Conservation (phyloP, 257 asterid species). For the Gentiana macrophylla region DNA sequence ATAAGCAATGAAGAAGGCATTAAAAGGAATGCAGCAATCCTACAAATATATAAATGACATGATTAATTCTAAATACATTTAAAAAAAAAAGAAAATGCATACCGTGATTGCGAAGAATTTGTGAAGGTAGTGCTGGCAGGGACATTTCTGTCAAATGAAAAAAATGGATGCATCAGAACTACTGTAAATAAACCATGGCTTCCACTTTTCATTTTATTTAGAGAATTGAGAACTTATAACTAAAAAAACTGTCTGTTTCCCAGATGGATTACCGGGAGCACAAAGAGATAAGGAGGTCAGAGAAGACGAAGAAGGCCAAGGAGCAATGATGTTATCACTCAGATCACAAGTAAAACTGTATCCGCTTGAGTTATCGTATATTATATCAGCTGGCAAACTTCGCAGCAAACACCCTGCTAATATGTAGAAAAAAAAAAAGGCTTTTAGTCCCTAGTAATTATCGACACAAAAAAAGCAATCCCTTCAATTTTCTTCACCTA, state of each 20-base stretch:
- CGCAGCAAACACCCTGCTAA: conserved; percentile 75
- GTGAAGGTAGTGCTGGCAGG: conserved; percentile 86
- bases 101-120: conserved; percentile 51
- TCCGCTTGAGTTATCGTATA: conserved; percentile 74
- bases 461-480: too few relatives aligned
- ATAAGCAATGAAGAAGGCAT: not conserved
- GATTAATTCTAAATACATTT: not conserved
- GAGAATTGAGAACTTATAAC: not conserved
- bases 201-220: too few relatives aligned
- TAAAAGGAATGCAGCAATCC: too few relatives aligned
- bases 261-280: conserved; percentile 71
- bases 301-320: conserved; percentile 95
- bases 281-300: conserved; percentile 78
- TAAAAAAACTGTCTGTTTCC: not conserved
- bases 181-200: not conserved
- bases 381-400: conserved; percentile 81
- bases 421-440: not conserved
- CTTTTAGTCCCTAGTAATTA: too few relatives aligned
- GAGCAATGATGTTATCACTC: conserved; percentile 90
- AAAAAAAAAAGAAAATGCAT: conserved; percentile 3
- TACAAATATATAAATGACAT: too few relatives aligned
- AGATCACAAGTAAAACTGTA: conserved; percentile 88
- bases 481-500: too few relatives aligned
- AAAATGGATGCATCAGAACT: not conserved
- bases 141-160: conserved; percentile 76